phyloP scores from a whole-genome alignment of 257 asterid species.

The Scutellaria minor region DNA sequence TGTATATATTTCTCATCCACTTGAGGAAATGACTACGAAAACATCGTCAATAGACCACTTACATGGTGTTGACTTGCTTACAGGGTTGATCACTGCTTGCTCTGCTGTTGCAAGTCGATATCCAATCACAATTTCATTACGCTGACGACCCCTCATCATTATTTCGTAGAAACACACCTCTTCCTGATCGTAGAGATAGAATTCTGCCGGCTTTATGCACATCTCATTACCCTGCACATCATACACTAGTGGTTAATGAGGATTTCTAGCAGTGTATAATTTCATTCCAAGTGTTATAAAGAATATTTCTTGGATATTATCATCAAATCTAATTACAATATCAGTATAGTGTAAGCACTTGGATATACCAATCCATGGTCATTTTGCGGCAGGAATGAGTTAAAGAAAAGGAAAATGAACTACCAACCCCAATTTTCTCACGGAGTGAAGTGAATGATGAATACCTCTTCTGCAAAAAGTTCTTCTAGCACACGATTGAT shows the following conservation, averaged over 20 bases:
- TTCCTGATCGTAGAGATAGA: slow-evolving; percentile 91
- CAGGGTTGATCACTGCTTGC: slow-evolving; percentile 85
- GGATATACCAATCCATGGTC: not conserved
- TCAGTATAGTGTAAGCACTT: not conserved
- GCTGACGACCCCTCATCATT: slow-evolving; percentile 84
- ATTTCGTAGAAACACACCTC: slow-evolving; percentile 83
- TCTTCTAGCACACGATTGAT: slow-evolving; percentile 93
- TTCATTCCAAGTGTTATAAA: not conserved
- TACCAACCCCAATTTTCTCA: not conserved
- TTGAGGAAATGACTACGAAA: slow-evolving; percentile 76
- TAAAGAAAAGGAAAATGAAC: not conserved
- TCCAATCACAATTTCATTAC: slow-evolving; percentile 80
- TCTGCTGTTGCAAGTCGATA: slow-evolving; percentile 78
- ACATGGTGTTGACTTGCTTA: slow-evolving; percentile 56
- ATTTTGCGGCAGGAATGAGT: slow-evolving; percentile 10
- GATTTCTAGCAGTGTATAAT: not conserved
- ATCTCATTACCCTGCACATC: slow-evolving; percentile 82
- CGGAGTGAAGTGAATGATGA: not conserved
- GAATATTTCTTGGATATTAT: not conserved
- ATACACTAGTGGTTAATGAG: not conserved
- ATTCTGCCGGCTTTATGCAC: slow-evolving; percentile 97
- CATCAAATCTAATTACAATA: not conserved
- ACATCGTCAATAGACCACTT: slow-evolving; percentile 92
- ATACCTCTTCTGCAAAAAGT: slow-evolving; percentile 95
- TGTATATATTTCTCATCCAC: slow-evolving; percentile 45